A percentile compares a stretch with the other conserved stretches of the same genome.
Conservation (phyloP, 345 rosid species). For the Hevea brasiliensis region DNA sequence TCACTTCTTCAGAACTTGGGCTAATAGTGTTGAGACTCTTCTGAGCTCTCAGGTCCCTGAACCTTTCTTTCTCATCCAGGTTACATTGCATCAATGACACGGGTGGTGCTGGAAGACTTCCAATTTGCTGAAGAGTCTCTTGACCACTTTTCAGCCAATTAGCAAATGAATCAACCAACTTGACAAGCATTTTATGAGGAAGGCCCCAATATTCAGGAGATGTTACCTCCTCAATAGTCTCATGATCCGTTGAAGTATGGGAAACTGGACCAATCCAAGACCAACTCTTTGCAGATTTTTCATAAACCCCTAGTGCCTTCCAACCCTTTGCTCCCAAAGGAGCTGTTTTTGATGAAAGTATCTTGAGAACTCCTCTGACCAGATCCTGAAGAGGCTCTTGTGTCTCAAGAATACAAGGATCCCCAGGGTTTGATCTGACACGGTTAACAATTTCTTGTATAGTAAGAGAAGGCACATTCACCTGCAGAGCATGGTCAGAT, state of each 20-base stretch:
- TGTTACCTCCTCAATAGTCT: slow-evolving; percentile 75
- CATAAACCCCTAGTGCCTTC: slow-evolving; percentile 85
- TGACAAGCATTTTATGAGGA: slow-evolving; percentile 91
- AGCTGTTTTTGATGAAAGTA: slow-evolving; percentile 84
- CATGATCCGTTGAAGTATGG: slow-evolving; percentile 55
- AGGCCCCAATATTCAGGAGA: slow-evolving; percentile 96
- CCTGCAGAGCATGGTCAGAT: slow-evolving; percentile 40
- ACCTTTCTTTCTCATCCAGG: slow-evolving; percentile 95
- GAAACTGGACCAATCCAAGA: slow-evolving; percentile 83
- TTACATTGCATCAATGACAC: slow-evolving; percentile 71
- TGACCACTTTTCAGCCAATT: slow-evolving; percentile 95
- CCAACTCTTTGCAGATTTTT: slow-evolving; percentile 83
- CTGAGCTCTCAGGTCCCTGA: slow-evolving; percentile 96
- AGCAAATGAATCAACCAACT: slow-evolving; percentile 95
- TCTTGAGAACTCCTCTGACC: slow-evolving; percentile 92
- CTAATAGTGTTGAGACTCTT: slow-evolving; percentile 89
- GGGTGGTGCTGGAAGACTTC: slow-evolving; percentile 97
- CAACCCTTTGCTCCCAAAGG: slow-evolving; percentile 97
- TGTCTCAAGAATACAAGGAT: slow-evolving; percentile 88
- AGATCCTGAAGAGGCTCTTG: slow-evolving; percentile 97
- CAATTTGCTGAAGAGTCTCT: slow-evolving; percentile 91
- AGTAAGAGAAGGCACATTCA: slow-evolving; percentile 62
- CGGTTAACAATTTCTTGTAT: slow-evolving; percentile 90
- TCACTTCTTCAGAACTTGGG: slow-evolving; percentile 82
- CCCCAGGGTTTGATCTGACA: slow-evolving; percentile 88